A percentile compares a stretch with the other conserved stretches of the same genome.
These are phyloP conservation scores for Metschnikowia similis DNA, from an alignment of 805 yeast species.

Conservation along the genomic window DNA sequence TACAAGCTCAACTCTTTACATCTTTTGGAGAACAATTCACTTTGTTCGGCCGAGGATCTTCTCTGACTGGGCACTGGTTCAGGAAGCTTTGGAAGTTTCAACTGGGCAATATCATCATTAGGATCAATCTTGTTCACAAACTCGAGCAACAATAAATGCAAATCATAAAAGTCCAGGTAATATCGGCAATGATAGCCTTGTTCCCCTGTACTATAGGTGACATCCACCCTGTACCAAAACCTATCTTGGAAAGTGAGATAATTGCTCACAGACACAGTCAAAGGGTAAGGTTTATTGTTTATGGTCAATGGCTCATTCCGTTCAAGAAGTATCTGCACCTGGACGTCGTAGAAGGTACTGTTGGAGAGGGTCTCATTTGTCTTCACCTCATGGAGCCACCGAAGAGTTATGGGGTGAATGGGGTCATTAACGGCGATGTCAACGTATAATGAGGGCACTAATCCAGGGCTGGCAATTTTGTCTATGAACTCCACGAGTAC, in stretches of 20 bases:
- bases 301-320: slow-evolving; percentile 22
- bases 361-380: slow-evolving; percentile 1
- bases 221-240: slow-evolving; percentile 50
- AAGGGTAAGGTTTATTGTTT: slow-evolving; percentile 30
- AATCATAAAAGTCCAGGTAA: slow-evolving; percentile 48
- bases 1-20: slow-evolving; percentile 40
- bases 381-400: slow-evolving; percentile 28
- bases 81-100: slow-evolving; percentile 39
- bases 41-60: slow-evolving; percentile 14
- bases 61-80: slow-evolving; percentile 41
- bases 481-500: slow-evolving; percentile 53
- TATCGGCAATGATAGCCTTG: slow-evolving; percentile 43
- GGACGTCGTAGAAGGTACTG: slow-evolving; percentile 23
- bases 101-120: slow-evolving; percentile 1
- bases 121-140: slow-evolving; percentile 4
- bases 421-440: slow-evolving; percentile 43
- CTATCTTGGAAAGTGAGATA: slow-evolving; percentile 40
- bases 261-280: slow-evolving; percentile 35
- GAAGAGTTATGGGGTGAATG: slow-evolving; percentile 33
- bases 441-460: slow-evolving; percentile 49
- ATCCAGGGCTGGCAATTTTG: slow-evolving; percentile 41
- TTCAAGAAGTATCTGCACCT: slow-evolving; percentile 22
- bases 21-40: slow-evolving; percentile 22
- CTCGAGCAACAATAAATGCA: slow-evolving; percentile 35
- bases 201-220: slow-evolving; percentile 30